phyloP scores from a whole-genome alignment of 2,329 filamentous ascomycete species.

The Chrysoporthe cubensis region DNA sequence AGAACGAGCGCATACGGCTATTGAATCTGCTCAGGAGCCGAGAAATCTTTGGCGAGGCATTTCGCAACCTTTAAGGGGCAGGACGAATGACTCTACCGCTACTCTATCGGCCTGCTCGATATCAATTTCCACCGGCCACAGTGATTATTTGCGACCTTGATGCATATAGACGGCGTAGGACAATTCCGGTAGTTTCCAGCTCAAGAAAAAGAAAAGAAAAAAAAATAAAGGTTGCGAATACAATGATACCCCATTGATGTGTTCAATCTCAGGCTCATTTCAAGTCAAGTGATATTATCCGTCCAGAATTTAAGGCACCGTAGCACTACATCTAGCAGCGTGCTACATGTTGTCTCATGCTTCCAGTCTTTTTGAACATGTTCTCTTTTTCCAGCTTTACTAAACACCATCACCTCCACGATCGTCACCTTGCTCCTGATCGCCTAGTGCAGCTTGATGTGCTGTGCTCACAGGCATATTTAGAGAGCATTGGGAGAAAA shows the following conservation, averaged over 20 bases:
- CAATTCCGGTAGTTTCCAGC: neutral
- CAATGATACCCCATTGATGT: neutral
- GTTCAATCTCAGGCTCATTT: neutral
- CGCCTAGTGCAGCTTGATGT: neutral
- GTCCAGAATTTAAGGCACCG: neutral
- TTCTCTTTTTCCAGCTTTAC: neutral
- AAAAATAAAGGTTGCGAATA: neutral
- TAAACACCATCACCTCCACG: neutral
- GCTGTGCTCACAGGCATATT: neutral
- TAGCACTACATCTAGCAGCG: neutral
- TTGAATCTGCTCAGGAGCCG: conserved; percentile 88
- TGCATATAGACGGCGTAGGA: neutral
- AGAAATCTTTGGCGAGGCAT: conserved; percentile 88
- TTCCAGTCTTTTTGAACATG: neutral
- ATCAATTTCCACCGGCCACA: neutral
- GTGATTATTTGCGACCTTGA: neutral
- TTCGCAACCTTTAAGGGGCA: conserved; percentile 61
- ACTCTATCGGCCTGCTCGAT: too few species aligned
- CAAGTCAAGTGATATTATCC: neutral
- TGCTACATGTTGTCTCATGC: neutral
- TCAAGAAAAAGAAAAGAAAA: neutral
- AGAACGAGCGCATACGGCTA: conserved; percentile 90
- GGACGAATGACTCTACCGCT: neutral
- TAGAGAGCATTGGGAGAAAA: neutral
- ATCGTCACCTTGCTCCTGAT: neutral